Evolutionary conservation across 352 stramenopile genomes (phyloP).

Genomic region (Pythium periplocum): DNA sequence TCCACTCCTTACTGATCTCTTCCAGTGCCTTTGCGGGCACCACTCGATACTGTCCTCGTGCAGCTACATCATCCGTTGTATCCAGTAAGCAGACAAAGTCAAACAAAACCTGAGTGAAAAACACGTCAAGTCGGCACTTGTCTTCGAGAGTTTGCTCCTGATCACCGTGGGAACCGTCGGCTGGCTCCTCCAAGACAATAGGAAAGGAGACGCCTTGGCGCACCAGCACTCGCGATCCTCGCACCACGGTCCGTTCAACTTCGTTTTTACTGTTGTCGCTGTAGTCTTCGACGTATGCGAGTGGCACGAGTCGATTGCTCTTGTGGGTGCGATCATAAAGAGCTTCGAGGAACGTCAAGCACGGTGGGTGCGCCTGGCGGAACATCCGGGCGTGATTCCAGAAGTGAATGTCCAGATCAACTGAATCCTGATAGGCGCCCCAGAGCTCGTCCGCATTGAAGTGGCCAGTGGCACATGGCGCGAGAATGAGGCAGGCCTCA

Average conservation of each 20-base stretch:
- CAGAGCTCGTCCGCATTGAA: constrained; percentile 13
- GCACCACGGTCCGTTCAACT: constrained; percentile 1
- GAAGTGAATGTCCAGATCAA: constrained; percentile 2
- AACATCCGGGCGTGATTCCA: constrained; percentile 3
- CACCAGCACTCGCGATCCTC: not conserved
- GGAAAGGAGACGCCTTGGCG: not conserved
- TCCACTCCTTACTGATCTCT: too few relatives aligned
- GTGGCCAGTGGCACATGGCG: constrained; percentile 8
- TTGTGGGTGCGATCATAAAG: constrained; percentile 1
- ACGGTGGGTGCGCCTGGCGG: constrained; percentile 8
- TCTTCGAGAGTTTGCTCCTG: not conserved
- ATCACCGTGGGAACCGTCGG: not conserved
- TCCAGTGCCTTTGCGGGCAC: too few relatives aligned
- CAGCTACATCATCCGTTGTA: too few relatives aligned
- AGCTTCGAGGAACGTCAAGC: constrained; percentile 4
- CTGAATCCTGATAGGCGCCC: constrained; percentile 11
- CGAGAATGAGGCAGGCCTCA: constrained; percentile 4
- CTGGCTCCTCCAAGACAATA: not conserved
- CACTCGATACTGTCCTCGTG: too few relatives aligned
- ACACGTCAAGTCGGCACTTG: not conserved
- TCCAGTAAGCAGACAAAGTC: too few relatives aligned
- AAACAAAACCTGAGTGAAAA: not conserved
- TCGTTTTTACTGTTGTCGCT: constrained; percentile 3
- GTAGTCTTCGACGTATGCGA: constrained; percentile 8
- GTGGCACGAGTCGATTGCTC: not conserved